These are phyloP conservation scores for Auriculariales sp. DNA, from an alignment of 768 basidiomycete genomes.

Conservation along the genomic window DNA sequence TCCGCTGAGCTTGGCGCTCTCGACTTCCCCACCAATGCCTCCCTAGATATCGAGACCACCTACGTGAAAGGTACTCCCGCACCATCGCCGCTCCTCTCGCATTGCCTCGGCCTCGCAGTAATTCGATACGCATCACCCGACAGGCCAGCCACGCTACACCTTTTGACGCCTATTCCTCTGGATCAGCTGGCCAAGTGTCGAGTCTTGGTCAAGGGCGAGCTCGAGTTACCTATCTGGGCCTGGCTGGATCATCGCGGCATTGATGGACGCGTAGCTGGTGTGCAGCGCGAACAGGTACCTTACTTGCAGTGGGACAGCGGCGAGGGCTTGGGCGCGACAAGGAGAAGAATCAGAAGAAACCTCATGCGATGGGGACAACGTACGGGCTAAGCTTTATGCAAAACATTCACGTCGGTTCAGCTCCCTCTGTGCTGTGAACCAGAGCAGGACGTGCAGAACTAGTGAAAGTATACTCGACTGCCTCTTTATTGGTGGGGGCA, in stretches of 20 bases:
- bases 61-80: conserved; percentile 42
- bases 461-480: no score
- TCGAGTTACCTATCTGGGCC: conserved; percentile 78
- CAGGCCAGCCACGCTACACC: conserved; percentile 36
- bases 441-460: no score
- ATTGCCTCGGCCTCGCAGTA: conserved; percentile 63
- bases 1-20: conserved; percentile 29
- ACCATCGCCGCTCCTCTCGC: conserved; percentile 46
- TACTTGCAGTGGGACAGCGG: conserved; percentile 67
- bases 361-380: conserved; percentile 73
- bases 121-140: conserved; percentile 29
- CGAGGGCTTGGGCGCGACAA: conserved; percentile 58
- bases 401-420: no score
- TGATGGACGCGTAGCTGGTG: conserved; percentile 35
- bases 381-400: no score
- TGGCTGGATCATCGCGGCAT: conserved; percentile 56
- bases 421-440: no score
- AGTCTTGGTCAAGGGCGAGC: conserved; percentile 65
- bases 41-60: conserved; percentile 24
- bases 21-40: conserved; percentile 13
- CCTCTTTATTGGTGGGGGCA: no score
- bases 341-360: conserved; percentile 64
- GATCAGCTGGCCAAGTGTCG: conserved; percentile 24
- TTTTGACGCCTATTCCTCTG: conserved; percentile 67
- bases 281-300: conserved; percentile 45